A percentile compares a stretch with the other conserved stretches of the same genome.
Conservation (phyloP, 441 rosid genomes). For the Isatis lusitanica region DNA sequence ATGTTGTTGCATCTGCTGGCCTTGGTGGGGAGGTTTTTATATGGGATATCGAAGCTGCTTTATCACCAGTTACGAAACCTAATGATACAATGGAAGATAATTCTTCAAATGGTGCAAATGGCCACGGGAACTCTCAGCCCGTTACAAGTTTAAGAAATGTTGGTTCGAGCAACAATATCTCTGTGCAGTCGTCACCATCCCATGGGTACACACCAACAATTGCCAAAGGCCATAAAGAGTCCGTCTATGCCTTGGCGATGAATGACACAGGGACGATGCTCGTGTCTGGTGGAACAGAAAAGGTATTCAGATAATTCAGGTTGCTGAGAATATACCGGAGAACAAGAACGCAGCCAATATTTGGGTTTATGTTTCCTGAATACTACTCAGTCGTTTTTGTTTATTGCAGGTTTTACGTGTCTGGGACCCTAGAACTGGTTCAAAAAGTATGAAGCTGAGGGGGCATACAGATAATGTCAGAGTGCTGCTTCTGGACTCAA, state of each 20-base stretch:
- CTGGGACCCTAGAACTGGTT: conserved; percentile 98
- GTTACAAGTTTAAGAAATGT: conserved; percentile 75
- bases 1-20: conserved; percentile 97
- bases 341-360: neutral
- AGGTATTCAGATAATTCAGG: conserved; percentile 50
- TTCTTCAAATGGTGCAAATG: conserved; percentile 57
- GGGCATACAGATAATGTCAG: conserved; percentile 98
- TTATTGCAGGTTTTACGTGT: conserved; percentile 86
- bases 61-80: conserved; percentile 71
- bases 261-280: conserved; percentile 84
- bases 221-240: conserved; percentile 98
- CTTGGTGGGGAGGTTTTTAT: conserved; percentile 98
- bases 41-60: conserved; percentile 94
- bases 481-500: conserved; percentile 88
- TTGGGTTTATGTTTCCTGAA: conserved; percentile 22
- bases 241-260: conserved; percentile 98
- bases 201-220: conserved; percentile 74
- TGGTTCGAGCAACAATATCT: conserved; percentile 82
- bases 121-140: conserved; percentile 58
- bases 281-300: conserved; percentile 99
- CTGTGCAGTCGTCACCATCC: conserved; percentile 62
- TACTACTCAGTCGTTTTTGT: conserved; percentile 14
- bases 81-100: conserved; percentile 76
- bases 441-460: conserved; percentile 92
- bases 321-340: neutral